Conservation (phyloP, 225 moss, liverwort and hornwort species). For the Bryum argenteum region DNA sequence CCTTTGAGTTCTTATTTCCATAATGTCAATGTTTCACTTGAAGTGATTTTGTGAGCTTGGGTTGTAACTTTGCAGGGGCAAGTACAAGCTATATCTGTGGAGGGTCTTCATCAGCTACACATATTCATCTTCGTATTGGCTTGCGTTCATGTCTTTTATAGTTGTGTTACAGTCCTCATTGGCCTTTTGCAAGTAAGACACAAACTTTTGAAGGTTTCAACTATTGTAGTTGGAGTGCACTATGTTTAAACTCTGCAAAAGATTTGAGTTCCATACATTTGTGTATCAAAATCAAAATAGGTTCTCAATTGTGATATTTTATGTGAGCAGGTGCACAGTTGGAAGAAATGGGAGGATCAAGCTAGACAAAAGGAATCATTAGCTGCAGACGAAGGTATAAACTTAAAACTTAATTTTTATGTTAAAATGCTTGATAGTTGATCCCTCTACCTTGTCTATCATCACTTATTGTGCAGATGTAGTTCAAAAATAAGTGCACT, state of each 20-base stretch:
- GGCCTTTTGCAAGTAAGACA: constrained; percentile 69
- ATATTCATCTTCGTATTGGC: constrained; percentile 95
- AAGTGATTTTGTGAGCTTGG: neutral
- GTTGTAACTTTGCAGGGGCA: constrained; percentile 63
- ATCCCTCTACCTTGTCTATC: no score
- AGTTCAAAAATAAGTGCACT: no score
- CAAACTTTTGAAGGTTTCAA: neutral
- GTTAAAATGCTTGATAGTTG: no score
- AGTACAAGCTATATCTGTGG: constrained; percentile 68
- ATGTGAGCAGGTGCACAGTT: constrained; percentile 61
- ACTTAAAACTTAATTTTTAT: no score
- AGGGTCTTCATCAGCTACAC: constrained; percentile 91
- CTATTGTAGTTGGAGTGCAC: neutral
- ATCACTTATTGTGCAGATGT: no score
- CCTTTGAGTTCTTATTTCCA: no score
- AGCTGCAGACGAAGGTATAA: constrained; percentile 42
- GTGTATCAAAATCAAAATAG: neutral
- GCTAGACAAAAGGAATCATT: constrained; percentile 29
- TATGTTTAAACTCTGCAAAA: no score
- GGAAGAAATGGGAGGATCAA: constrained; percentile 80
- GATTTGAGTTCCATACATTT: no score
- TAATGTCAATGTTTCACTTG: no score
- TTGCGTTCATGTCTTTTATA: constrained; percentile 73
- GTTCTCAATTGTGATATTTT: neutral
- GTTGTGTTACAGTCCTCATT: constrained; percentile 65